Conservation (phyloP, 768 basidiomycete genomes). For the Suillus brevipes region DNA sequence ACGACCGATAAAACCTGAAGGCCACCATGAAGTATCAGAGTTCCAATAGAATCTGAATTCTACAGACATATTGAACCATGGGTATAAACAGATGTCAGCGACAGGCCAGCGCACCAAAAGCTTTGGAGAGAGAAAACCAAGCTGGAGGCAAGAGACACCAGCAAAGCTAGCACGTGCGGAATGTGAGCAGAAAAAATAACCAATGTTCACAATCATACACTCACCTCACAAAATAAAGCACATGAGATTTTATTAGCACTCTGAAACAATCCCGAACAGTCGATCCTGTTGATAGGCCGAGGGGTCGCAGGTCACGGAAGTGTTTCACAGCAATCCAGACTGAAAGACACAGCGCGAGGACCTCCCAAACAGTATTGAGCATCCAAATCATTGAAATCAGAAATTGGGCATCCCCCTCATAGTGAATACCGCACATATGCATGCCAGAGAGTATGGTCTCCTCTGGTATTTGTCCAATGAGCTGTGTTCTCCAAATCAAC, state of each 20-base stretch:
- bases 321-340: not conserved
- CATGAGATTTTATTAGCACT: not conserved
- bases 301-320: not conserved
- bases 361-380: not conserved
- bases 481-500: not conserved
- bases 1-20: not conserved
- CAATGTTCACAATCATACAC: not conserved
- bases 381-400: not conserved
- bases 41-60: too few relatives aligned
- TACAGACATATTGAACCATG: too few relatives aligned
- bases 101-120: too few relatives aligned
- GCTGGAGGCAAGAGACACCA: too few relatives aligned
- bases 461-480: not conserved
- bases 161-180: too few relatives aligned
- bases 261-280: not conserved
- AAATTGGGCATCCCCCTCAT: not conserved
- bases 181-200: too few relatives aligned
- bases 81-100: too few relatives aligned
- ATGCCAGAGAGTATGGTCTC: not conserved
- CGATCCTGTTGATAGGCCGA: not conserved
- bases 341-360: not conserved
- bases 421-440: not conserved
- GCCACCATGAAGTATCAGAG: not conserved
- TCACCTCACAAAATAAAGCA: not conserved
- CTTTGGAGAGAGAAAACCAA: too few relatives aligned